phyloP scores from a whole-genome alignment of 2,329 filamentous ascomycete species.

The Aspergillus sp. region DNA sequence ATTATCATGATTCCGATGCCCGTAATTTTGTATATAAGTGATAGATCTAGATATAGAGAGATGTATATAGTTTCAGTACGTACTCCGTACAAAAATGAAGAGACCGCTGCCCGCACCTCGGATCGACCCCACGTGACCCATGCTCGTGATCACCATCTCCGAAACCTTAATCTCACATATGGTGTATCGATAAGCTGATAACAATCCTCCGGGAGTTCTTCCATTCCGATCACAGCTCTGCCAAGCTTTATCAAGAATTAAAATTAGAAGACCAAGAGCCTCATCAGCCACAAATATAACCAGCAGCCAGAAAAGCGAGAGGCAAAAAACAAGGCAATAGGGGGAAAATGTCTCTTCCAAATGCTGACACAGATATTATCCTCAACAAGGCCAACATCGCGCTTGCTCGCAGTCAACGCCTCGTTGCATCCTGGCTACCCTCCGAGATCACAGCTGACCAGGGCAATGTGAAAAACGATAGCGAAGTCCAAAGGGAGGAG shows the following conservation, averaged over 20 bases:
- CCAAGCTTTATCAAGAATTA: neutral
- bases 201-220: neutral
- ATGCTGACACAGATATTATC: constrained; percentile 53
- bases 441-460: constrained; percentile 42
- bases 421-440: constrained; percentile 59
- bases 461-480: constrained; percentile 40
- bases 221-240: neutral
- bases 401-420: constrained; percentile 53
- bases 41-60: neutral
- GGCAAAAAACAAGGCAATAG: constrained; percentile 1
- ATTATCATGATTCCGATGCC: neutral
- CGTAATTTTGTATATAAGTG: neutral
- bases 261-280: neutral
- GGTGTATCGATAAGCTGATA: neutral
- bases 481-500: constrained; percentile 52
- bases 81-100: no score
- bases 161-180: no score
- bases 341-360: constrained; percentile 27
- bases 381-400: constrained; percentile 55
- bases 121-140: no score
- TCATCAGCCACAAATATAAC: neutral
- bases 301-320: neutral
- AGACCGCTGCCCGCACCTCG: no score
- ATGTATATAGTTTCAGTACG: neutral
- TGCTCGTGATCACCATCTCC: no score